phyloP scores from a whole-genome alignment of 441 rosid genomes.

The Euphorbia neoarborescens region DNA sequence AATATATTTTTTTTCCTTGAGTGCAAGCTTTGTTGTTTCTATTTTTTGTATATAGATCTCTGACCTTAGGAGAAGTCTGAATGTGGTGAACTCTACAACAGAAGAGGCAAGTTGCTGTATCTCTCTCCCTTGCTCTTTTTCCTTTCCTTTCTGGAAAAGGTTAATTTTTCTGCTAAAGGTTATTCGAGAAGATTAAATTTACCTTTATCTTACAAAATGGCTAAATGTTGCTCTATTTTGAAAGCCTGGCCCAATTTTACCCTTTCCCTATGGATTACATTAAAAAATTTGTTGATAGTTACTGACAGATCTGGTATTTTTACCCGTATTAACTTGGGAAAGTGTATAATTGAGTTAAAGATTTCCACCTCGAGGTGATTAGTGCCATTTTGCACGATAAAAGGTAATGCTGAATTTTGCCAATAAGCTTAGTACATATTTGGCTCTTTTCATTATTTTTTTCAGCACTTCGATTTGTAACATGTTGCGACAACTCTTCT shows the following conservation, averaged over 20 bases:
- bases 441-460: background rate
- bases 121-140: background rate
- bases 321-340: background rate
- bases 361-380: background rate
- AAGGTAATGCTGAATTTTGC: background rate
- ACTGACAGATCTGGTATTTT: background rate
- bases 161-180: background rate
- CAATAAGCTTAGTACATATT: background rate
- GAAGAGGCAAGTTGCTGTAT: slow-evolving; percentile 53
- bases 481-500: slow-evolving; percentile 16
- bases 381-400: background rate
- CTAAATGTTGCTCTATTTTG: background rate
- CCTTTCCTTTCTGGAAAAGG: background rate
- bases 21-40: slow-evolving; percentile 22
- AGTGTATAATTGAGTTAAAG: background rate
- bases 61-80: slow-evolving; percentile 65
- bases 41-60: slow-evolving; percentile 44
- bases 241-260: background rate
- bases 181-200: background rate
- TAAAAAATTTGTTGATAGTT: background rate
- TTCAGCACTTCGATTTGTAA: background rate
- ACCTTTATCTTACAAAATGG: background rate
- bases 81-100: slow-evolving; percentile 65
- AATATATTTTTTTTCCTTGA: slow-evolving; percentile 8
- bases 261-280: background rate